Conservation (phyloP, 805 yeast genomes). For the Cyberlindnera japonica region DNA sequence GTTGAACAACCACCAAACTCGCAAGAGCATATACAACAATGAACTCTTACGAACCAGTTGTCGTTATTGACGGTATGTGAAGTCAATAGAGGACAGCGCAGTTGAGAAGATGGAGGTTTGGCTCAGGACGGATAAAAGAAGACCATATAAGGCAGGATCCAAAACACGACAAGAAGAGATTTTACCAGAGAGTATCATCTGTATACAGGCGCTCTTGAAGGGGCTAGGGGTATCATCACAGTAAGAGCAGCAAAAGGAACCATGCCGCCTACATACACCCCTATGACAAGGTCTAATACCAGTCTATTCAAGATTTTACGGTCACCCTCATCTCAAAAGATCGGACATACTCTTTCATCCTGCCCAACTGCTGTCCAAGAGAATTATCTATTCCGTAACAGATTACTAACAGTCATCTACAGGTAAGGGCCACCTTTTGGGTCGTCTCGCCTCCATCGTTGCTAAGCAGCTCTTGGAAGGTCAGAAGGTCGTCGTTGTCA, state of each 20-base stretch:
- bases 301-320: too few species aligned
- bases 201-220: too few species aligned
- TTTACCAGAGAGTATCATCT: neutral
- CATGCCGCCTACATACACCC: too few species aligned
- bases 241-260: too few species aligned
- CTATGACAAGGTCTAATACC: too few species aligned
- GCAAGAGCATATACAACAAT: conserved; percentile 28
- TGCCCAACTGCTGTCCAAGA: neutral
- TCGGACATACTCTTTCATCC: neutral
- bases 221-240: too few species aligned
- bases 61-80: conserved; percentile 91
- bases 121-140: neutral
- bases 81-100: neutral
- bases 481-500: conserved; percentile 95
- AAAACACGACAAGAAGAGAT: conserved; percentile 1
- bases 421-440: conserved; percentile 98
- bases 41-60: conserved; percentile 87
- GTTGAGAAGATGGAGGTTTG: neutral
- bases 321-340: neutral
- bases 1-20: conserved; percentile 5
- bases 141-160: conserved; percentile 1
- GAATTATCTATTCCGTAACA: neutral
- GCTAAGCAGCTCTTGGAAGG: conserved; percentile 99
- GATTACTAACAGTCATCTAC: conserved; percentile 25
- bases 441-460: conserved; percentile 98